Evolutionary conservation across 306 rosid genomes (phyloP).

Genomic region (Inga laurina): DNA sequence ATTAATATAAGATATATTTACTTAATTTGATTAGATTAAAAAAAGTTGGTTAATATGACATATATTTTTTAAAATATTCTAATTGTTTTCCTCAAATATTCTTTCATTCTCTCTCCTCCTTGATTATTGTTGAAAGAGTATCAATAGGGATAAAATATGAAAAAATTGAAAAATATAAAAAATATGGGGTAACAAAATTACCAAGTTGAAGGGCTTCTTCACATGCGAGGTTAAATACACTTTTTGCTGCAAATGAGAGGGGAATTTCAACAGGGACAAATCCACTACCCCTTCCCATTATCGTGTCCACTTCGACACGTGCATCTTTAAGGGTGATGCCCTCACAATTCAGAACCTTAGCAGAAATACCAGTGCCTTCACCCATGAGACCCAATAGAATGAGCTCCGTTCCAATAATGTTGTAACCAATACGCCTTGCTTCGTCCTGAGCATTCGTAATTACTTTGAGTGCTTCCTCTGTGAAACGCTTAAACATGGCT

Average conservation of each 20-base stretch:
- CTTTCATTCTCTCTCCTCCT: too few species aligned
- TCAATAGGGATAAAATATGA: rapidly evolving
- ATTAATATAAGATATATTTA: too few species aligned
- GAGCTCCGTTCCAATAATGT: slow-evolving; percentile 96
- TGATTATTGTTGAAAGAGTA: not conserved
- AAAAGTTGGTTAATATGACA: too few species aligned
- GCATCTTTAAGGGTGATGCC: slow-evolving; percentile 96
- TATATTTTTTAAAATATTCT: too few species aligned
- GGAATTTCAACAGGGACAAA: slow-evolving; percentile 97
- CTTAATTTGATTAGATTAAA: too few species aligned
- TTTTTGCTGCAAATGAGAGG: slow-evolving; percentile 92
- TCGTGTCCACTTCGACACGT: slow-evolving; percentile 95
- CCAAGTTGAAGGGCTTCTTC: slow-evolving; percentile 99
- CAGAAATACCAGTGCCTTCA: slow-evolving; percentile 97
- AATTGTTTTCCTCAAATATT: too few species aligned
- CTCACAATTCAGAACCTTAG: slow-evolving; percentile 92
- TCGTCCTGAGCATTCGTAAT: slow-evolving; percentile 98
- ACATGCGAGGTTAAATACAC: slow-evolving; percentile 84
- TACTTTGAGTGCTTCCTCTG: slow-evolving; percentile 90
- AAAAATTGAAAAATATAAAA: too few species aligned
- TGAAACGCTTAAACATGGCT: slow-evolving; percentile 96
- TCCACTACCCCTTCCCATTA: slow-evolving; percentile 96
- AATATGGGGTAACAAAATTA: slow-evolving; percentile 1
- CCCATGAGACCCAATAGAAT: slow-evolving; percentile 93
- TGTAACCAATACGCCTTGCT: slow-evolving; percentile 94